These are phyloP conservation scores for Alternaria gaisen DNA, from an alignment of 2,329 filamentous ascomycete genomes.

Conservation along the genomic window DNA sequence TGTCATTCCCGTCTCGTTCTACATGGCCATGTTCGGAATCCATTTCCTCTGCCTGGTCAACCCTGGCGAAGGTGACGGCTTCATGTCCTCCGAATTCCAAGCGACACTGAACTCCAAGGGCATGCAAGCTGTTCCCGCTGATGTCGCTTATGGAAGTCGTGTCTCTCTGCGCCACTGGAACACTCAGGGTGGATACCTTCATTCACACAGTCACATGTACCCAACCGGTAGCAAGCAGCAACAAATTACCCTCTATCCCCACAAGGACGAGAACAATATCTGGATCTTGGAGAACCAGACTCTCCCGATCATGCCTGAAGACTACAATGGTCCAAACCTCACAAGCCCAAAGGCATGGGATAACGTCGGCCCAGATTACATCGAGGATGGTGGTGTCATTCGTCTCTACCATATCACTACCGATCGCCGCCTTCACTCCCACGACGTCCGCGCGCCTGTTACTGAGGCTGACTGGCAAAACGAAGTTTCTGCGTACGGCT, in stretches of 20 bases:
- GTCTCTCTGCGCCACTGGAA: constrained; percentile 91
- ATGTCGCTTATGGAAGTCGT: constrained; percentile 88
- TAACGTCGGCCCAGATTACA: constrained; percentile 70
- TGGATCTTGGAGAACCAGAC: constrained; percentile 97
- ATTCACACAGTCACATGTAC: constrained; percentile 98
- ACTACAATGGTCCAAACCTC: constrained; percentile 76
- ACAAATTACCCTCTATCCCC: constrained; percentile 96
- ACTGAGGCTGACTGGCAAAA: constrained; percentile 78
- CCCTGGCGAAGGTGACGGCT: constrained; percentile 95
- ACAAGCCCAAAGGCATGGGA: constrained; percentile 89
- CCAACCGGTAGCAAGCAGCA: constrained; percentile 97
- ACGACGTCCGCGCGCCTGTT: constrained; percentile 76
- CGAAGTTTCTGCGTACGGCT: constrained; percentile 95
- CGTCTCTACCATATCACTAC: constrained; percentile 85
- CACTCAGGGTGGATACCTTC: constrained; percentile 96
- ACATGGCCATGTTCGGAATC: constrained; percentile 96
- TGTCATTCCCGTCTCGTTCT: constrained; percentile 86
- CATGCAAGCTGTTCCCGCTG: constrained; percentile 93
- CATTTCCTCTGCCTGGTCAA: constrained; percentile 94
- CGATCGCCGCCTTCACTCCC: constrained; percentile 90
- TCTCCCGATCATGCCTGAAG: constrained; percentile 71
- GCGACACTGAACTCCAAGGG: constrained; percentile 94
- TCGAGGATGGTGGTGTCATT: constrained; percentile 82
- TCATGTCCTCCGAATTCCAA: constrained; percentile 99
- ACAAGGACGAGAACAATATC: constrained; percentile 98